phyloP scores from a whole-genome alignment of 1,139 yeast genomes.

The Pichia sp. region DNA sequence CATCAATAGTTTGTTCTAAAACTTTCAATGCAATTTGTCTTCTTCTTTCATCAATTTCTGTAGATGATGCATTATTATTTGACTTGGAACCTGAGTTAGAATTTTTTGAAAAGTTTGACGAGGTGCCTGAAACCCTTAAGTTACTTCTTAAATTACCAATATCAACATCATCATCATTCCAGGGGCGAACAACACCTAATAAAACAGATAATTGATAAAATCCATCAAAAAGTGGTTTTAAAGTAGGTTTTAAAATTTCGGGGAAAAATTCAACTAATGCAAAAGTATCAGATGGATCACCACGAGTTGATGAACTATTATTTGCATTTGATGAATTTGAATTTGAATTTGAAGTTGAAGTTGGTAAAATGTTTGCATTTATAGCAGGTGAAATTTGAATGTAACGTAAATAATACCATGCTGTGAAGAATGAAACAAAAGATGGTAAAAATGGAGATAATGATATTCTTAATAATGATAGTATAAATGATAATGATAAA shows the following conservation, averaged over 20 bases:
- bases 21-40: conserved; percentile 81
- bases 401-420: conserved; percentile 75
- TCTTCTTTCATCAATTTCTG: conserved; percentile 59
- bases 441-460: conserved; percentile 56
- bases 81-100: too few relatives aligned
- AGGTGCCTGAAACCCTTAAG: conserved; percentile 41
- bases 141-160: conserved; percentile 65
- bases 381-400: conserved; percentile 42
- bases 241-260: conserved; percentile 41
- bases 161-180: conserved; percentile 64
- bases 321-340: conserved; percentile 12
- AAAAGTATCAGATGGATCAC: conserved; percentile 90
- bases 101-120: background rate
- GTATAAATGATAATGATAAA: conserved; percentile 38
- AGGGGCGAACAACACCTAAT: conserved; percentile 54
- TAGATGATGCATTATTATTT: background rate
- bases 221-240: conserved; percentile 49
- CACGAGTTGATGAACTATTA: conserved; percentile 34
- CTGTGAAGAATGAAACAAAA: conserved; percentile 56
- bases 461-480: conserved; percentile 39
- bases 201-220: conserved; percentile 50
- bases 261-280: conserved; percentile 81
- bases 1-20: conserved; percentile 60
- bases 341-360: conserved; percentile 15
- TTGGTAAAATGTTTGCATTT: conserved; percentile 23